Evolutionary conservation across 106 monocot species (phyloP).

Genomic region (Platanthera zijinensis): DNA sequence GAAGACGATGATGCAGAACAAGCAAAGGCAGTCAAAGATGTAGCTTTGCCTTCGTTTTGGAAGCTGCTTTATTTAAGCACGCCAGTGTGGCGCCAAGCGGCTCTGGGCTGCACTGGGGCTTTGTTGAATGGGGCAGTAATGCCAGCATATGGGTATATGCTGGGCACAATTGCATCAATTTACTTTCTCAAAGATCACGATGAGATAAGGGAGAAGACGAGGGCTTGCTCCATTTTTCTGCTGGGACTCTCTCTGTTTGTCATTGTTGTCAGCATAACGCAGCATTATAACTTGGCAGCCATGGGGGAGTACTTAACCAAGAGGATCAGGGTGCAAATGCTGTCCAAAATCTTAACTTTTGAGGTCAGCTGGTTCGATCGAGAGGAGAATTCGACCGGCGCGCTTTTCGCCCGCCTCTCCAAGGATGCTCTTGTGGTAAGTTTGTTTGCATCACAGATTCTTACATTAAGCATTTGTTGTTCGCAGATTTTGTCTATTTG

Average conservation of each 20-base stretch:
- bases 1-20: background rate
- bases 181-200: background rate
- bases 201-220: background rate
- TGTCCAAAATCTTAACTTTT: slow-evolving; percentile 9
- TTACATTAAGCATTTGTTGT: too few relatives aligned
- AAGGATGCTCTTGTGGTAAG: slow-evolving; percentile 15
- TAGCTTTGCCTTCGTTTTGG: background rate
- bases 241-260: background rate
- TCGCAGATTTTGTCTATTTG: too few relatives aligned
- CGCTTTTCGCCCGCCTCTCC: slow-evolving; percentile 10
- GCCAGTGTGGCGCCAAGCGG: background rate
- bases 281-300: slow-evolving; percentile 15
- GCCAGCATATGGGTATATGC: background rate
- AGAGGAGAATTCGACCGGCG: slow-evolving; percentile 7
- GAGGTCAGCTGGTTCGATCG: slow-evolving; percentile 16
- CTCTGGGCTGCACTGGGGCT: background rate
- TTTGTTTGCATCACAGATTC: too few relatives aligned
- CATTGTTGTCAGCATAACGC: slow-evolving; percentile 6
- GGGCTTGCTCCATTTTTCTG: slow-evolving; percentile 1
- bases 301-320: slow-evolving; percentile 12
- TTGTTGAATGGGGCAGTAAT: background rate
- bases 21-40: background rate
- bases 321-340: slow-evolving; percentile 12
- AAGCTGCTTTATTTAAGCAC: background rate
- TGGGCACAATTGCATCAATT: background rate